A percentile compares a stretch with the other conserved stretches of the same genome.
Conservation (phyloP, 768 basidiomycete species). For the Pleurotus tuber-regium region DNA sequence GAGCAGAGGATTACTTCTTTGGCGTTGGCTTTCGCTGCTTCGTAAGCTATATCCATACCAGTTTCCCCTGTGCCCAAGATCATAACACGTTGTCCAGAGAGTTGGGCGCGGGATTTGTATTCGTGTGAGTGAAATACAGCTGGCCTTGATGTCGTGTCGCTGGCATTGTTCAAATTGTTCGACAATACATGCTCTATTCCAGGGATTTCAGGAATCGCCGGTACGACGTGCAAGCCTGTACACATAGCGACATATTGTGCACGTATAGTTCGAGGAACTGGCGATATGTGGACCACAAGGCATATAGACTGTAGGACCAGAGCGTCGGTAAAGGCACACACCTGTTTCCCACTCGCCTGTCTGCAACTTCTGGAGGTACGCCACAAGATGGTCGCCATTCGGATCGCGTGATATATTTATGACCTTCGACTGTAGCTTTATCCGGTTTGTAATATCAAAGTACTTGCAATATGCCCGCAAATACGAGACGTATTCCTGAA, state of each 20-base stretch:
- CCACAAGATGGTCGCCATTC: constrained; percentile 34
- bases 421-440: constrained; percentile 36
- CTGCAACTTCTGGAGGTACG: constrained; percentile 24
- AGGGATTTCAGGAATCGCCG: constrained; percentile 46
- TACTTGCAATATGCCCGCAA: constrained; percentile 42
- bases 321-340: constrained; percentile 13
- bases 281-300: not conserved
- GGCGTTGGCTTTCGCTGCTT: constrained; percentile 47
- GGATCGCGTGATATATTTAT: constrained; percentile 31
- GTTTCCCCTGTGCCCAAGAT: constrained; percentile 63
- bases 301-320: not conserved
- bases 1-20: constrained; percentile 52
- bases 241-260: constrained; percentile 46
- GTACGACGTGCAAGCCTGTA: constrained; percentile 55
- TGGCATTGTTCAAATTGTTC: not conserved
- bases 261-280: constrained; percentile 28
- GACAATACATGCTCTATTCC: constrained; percentile 40
- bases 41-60: constrained; percentile 57
- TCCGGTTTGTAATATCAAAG: constrained; percentile 36
- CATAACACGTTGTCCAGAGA: constrained; percentile 45
- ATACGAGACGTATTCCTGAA: constrained; percentile 49
- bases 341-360: constrained; percentile 27
- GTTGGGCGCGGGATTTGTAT: constrained; percentile 47
- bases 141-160: constrained; percentile 17
- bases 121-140: constrained; percentile 45